Evolutionary conservation across 1,139 yeast species (phyloP), one percentile per base, ranked within the genome.

Genomic region (Lodderomyces orthopsilosis): DNA sequence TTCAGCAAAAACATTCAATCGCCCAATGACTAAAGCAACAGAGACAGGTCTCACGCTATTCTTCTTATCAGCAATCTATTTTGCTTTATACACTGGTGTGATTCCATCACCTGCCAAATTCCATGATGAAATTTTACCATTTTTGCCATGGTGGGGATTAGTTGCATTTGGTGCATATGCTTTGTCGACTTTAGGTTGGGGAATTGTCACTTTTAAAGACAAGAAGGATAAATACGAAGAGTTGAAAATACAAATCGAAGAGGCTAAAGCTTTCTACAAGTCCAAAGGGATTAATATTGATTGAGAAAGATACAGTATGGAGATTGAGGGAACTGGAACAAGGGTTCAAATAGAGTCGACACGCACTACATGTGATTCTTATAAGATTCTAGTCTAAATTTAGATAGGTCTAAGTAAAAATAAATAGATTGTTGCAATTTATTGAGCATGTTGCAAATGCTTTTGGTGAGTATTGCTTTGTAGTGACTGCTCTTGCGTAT

Each of bases 111-210:
- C 82, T n/a, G 64, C 62, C 14, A 55, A 62, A 36, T 55, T 84
- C 53, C 77, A 71, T 42, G 58, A 68, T 33, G 82, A 82, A 51
- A 75, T 85, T 46, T 65, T 85, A 50, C 91, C 91, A 21, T 70
- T 53, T 57, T 64, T 85, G 46, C 93, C 93, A 41, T 81, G 77
- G 72, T 85, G 91, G 91, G 75, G 70, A 0, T 66, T 85, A 52
- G 87, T 85, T 27, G 57, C 85, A 6, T 84, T 85, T 59, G 91
- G 91, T 26, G 68, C 86, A 17, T 85, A 81, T 57, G 81, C 90
- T n/a, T 72, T 85, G 54, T 84, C 77, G 38, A 77, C 85, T 8
- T 71, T 85, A 47, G 91, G 93, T 34, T 79, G 78, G 73, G 89
- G 87, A 43, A 83, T 85, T 17, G 68, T 73, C 55, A 80, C 89